phyloP scores from a whole-genome alignment of 352 stramenopile species.

The Thalassiosira livingstoniorum region DNA sequence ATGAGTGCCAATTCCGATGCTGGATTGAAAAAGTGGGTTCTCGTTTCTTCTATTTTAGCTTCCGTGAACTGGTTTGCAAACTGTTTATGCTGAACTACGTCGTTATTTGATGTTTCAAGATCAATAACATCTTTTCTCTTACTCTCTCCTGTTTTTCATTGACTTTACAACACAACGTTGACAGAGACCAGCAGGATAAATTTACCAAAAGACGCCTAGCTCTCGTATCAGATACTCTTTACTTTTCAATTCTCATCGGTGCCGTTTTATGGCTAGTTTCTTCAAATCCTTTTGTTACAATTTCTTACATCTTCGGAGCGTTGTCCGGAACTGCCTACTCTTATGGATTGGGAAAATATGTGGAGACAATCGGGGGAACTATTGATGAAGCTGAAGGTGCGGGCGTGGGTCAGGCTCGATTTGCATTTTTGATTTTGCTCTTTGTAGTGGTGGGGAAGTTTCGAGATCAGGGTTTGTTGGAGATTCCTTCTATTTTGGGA shows the following conservation, averaged over 20 bases:
- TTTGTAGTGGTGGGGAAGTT: constrained; percentile 83
- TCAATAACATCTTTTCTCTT: too few species aligned
- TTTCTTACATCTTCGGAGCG: constrained; percentile 78
- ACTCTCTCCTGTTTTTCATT: not conserved
- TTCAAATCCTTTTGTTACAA: constrained; percentile 67
- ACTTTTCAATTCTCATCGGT: constrained; percentile 74
- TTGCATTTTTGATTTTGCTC: constrained; percentile 84
- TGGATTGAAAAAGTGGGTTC: constrained; percentile 41
- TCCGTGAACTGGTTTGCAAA: too few species aligned
- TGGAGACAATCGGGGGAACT: constrained; percentile 75
- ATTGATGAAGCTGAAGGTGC: constrained; percentile 63
- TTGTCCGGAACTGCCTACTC: constrained; percentile 78
- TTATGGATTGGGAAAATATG: constrained; percentile 85
- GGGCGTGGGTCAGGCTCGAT: constrained; percentile 77
- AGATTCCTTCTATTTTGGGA: constrained; percentile 78
- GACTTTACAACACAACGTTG: not conserved
- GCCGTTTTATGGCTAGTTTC: constrained; percentile 64
- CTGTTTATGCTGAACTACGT: too few species aligned
- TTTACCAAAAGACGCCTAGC: constrained; percentile 62
- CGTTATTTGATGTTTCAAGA: too few species aligned
- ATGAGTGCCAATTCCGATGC: constrained; percentile 58
- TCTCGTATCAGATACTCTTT: constrained; percentile 73
- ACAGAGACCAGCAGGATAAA: constrained; percentile 55
- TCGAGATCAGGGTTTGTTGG: constrained; percentile 66
- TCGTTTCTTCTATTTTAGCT: too few species aligned